phyloP scores from a whole-genome alignment of 371 early-diverging fungal genomes.

The Lichtheimia ramosa region DNA sequence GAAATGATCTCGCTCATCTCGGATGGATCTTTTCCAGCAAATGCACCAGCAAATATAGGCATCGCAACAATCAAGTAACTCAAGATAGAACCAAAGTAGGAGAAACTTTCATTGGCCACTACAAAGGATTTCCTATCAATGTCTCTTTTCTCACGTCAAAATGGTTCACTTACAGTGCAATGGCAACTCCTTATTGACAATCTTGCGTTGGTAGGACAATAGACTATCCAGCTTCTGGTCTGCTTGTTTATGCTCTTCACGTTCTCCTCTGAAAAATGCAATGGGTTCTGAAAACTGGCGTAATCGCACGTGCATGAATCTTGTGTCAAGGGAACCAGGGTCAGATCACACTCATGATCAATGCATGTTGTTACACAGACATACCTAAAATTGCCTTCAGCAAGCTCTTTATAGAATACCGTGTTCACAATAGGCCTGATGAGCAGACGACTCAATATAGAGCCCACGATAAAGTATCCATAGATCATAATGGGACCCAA shows the following conservation, averaged over 20 bases:
- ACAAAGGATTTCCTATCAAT: background rate
- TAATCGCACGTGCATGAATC: constrained; percentile 73
- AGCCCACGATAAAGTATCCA: constrained; percentile 71
- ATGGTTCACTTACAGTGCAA: constrained; percentile 53
- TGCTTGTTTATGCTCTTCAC: constrained; percentile 56
- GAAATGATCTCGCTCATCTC: constrained; percentile 80
- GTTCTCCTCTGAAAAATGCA: constrained; percentile 77
- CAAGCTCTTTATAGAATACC: constrained; percentile 72
- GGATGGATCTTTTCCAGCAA: constrained; percentile 62
- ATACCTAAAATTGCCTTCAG: constrained; percentile 80
- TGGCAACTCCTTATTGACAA: constrained; percentile 64
- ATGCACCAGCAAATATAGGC: constrained; percentile 79
- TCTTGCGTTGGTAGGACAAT: constrained; percentile 52
- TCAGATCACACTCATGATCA: too few relatives aligned
- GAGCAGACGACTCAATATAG: constrained; percentile 55
- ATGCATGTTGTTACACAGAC: background rate
- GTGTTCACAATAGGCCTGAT: constrained; percentile 77
- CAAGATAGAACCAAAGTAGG: constrained; percentile 83
- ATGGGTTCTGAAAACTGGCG: constrained; percentile 79
- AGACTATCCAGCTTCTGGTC: constrained; percentile 54
- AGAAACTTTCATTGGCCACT: constrained; percentile 67
- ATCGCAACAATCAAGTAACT: constrained; percentile 83
- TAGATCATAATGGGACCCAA: constrained; percentile 72
- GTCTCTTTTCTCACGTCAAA: background rate
- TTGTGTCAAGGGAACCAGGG: background rate